Base-by-base conservation (phyloP, 2,329 filamentous ascomycete genomes). In the Colletotrichum chrysophilum region DNA sequence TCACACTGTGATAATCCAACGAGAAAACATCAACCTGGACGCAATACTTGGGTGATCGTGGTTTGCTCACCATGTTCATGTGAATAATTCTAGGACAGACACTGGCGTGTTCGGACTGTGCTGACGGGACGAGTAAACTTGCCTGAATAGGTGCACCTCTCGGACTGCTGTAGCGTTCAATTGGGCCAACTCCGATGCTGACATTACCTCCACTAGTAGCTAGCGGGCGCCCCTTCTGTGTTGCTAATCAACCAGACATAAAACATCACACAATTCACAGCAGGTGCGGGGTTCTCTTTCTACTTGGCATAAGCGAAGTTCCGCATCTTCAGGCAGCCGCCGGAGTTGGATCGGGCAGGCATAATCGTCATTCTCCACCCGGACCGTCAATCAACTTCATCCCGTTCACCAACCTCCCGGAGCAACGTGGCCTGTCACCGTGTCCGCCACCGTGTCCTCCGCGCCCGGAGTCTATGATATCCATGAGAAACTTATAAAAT, bases 391-490 rank as follows among this genome's bases (percentile, higher is more conserved):
- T 48, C n/a, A 24, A 61, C 28, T 26, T 55, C 64, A 55, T 28
- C 38, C 64, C 62, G 26, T 28, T 26, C 36, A 30, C 9, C 12
- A 66, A 18, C 28, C 10, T 24, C 16, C 7, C 65, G n/a, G 34
- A 70, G 28, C 67, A 66, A 74, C 67, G 36, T 74, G 52, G 71
- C 64, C 73, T 69, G 58, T 70, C 34, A 73, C 73, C 43, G 73
- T 75, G 70, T 73, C 58, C 36, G 58, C 73, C 34, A 75, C 73
- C 43, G 73, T 75, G 70, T 73, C 58, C 48, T 65, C 38, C 38
- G 32, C 66, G 16, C 14, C 21, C 30, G 14, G n/a, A 62, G 10
- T 10, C 30, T 28, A 30, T 26, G 16, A 32, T 62, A 26, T 8
- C 6, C 21, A 7, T 14, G 2, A 18, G 10, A 6, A 5, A 10